Conservation (phyloP, 208 protist genomes). For the Trypanosoma rangeli region DNA sequence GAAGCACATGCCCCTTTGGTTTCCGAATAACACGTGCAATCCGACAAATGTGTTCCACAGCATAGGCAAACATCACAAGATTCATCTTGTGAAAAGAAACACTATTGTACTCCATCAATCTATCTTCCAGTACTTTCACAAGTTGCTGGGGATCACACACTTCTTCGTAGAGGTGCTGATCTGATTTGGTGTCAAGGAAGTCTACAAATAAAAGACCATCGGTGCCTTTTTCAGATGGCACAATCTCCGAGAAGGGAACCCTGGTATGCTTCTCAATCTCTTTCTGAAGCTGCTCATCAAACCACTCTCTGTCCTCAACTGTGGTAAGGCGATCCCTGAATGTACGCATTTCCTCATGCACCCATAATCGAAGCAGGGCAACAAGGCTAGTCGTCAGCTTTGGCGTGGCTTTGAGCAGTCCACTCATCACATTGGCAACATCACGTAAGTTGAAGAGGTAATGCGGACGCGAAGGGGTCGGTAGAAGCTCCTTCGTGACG, state of each 20-base stretch:
- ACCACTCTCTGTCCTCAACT: slow-evolving; percentile 88
- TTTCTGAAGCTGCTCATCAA: slow-evolving; percentile 83
- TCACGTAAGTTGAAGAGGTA: slow-evolving; percentile 99
- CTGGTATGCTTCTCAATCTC: slow-evolving; percentile 87
- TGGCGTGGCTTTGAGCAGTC: slow-evolving; percentile 88
- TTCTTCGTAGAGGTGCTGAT: slow-evolving; percentile 87
- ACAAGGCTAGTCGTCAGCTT: slow-evolving; percentile 51
- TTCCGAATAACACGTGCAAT: slow-evolving; percentile 96
- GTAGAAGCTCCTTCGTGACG: slow-evolving; percentile 93
- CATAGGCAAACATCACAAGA: slow-evolving; percentile 97
- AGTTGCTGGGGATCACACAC: slow-evolving; percentile 84
- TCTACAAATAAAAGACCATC: slow-evolving; percentile 93
- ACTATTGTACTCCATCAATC: slow-evolving; percentile 95
- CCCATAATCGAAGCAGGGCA: slow-evolving; percentile 91
- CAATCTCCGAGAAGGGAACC: slow-evolving; percentile 67
- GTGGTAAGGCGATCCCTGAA: slow-evolving; percentile 95
- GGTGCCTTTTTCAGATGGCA: slow-evolving; percentile 31
- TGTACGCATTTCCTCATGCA: slow-evolving; percentile 96
- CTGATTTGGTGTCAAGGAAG: slow-evolving; percentile 82
- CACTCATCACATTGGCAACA: slow-evolving; percentile 96
- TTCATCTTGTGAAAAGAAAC: slow-evolving; percentile 87
- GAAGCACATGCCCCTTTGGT: slow-evolving; percentile 95
- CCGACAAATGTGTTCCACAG: slow-evolving; percentile 96
- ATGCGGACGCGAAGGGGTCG: slow-evolving; percentile 97
- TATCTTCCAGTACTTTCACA: slow-evolving; percentile 77